phyloP scores from a whole-genome alignment of 352 stramenopile species.

The Phytopythium ostracodes region DNA sequence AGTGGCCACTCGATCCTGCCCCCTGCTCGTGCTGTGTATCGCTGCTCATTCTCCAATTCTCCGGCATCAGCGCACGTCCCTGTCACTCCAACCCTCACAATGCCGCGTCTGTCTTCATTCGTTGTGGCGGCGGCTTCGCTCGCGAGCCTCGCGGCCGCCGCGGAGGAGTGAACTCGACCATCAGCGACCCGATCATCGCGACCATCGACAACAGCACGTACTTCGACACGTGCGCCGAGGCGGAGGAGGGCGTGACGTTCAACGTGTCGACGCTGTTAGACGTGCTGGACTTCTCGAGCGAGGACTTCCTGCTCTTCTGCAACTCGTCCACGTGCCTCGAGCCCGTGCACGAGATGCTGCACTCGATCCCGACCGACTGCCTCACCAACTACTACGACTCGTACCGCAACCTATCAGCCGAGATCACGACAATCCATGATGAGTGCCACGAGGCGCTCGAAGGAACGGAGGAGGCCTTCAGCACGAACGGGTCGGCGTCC shows the following conservation, averaged over 20 bases:
- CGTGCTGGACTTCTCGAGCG: slow-evolving; percentile 34
- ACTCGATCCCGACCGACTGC: slow-evolving; percentile 30
- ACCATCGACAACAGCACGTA: slow-evolving; percentile 43
- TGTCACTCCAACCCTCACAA: not conserved
- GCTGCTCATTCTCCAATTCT: not conserved
- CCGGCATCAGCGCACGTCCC: not conserved
- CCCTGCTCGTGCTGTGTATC: no score
- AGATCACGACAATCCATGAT: slow-evolving; percentile 23
- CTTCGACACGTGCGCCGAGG: slow-evolving; percentile 42
- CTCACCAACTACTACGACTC: slow-evolving; percentile 40
- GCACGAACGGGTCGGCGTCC: slow-evolving; percentile 1
- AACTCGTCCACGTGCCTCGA: slow-evolving; percentile 48
- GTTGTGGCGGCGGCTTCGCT: slow-evolving; percentile 9
- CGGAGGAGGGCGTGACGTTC: slow-evolving; percentile 38
- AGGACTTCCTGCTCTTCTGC: slow-evolving; percentile 53
- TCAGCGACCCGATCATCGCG: slow-evolving; percentile 31
- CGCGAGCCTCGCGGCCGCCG: slow-evolving; percentile 12
- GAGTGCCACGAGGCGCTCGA: slow-evolving; percentile 9
- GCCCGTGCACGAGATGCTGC: slow-evolving; percentile 50
- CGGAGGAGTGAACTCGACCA: slow-evolving; percentile 27
- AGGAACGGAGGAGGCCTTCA: not conserved
- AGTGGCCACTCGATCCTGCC: not conserved
- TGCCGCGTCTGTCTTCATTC: not conserved
- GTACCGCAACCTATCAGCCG: slow-evolving; percentile 30
- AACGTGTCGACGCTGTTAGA: slow-evolving; percentile 44